A percentile compares a stretch with the other conserved stretches of the same genome.
Conservation (phyloP, 2,329 filamentous ascomycete species). For the Cladosporium austrohemisphaericum region DNA sequence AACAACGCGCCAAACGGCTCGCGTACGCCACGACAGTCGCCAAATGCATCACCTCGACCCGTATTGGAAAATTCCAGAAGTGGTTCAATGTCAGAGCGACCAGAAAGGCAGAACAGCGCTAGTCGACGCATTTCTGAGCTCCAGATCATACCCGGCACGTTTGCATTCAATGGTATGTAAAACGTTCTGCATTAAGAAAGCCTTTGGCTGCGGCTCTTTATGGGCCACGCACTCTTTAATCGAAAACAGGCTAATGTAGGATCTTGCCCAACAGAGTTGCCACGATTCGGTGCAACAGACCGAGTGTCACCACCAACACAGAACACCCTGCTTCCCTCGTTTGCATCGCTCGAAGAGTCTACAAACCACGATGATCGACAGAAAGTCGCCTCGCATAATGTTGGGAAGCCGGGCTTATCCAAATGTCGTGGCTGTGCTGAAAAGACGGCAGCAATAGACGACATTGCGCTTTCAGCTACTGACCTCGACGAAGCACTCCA, state of each 20-base stretch:
- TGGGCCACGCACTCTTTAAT: too few species aligned
- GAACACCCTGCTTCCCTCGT: slow-evolving; percentile 25
- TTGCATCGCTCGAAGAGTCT: slow-evolving; percentile 25
- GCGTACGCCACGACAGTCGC: background rate
- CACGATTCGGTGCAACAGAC: background rate
- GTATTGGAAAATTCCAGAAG: background rate
- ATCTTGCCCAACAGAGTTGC: background rate
- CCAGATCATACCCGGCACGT: background rate
- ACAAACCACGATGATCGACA: slow-evolving; percentile 16
- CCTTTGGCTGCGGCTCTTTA: too few species aligned
- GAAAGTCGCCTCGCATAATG: background rate
- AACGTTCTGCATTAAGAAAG: too few species aligned
- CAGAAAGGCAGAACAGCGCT: background rate
- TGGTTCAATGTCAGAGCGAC: background rate
- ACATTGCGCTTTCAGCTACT: slow-evolving; percentile 24
- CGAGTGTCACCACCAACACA: slow-evolving; percentile 7
- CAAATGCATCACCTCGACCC: background rate
- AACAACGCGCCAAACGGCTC: background rate
- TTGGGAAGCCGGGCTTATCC: slow-evolving; percentile 17
- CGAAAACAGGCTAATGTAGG: too few species aligned
- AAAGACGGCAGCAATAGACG: slow-evolving; percentile 22
- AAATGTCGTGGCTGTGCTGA: slow-evolving; percentile 25
- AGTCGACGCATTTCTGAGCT: slow-evolving; percentile 1
- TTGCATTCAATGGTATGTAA: background rate
- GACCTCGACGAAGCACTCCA: slow-evolving; percentile 25